Base-by-base conservation (phyloP, 169 alveolate genomes). In the Eimeria maxima region DNA sequence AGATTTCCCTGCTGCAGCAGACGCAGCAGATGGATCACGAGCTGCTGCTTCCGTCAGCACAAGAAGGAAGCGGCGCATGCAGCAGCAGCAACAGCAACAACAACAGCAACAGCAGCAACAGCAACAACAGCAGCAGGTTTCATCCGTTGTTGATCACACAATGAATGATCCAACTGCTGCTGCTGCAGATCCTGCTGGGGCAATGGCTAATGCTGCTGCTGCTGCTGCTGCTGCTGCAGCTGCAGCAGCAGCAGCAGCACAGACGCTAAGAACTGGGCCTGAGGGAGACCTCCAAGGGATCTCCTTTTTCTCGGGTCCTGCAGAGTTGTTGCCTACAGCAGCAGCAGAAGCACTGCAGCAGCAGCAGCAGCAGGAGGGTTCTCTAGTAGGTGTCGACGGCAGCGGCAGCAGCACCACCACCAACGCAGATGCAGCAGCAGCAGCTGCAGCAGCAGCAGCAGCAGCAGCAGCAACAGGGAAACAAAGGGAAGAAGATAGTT, bases 281-380 rank as follows among this genome's bases (percentile, higher is more conserved):
- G 88, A 45, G 88, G 88, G 65, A 29, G 33, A 27, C 88, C 27
- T 45, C 7, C 65, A 78, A 18, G 63, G 53, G 33, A 45, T 78
- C 10, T 38, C 88, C 14, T 78, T 20, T 29, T 42, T 45, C 63
- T 7, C 57, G 27, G 88, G 63, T 3, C 65, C 88, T 4, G 42
- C 88, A 11, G 88, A 78, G 88, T 45, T 78, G 67, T 63, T 78
- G 88, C 88, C 88, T 3, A 78, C 83, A 73, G 45, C 83, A 78
- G 88, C 88, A 78, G 88, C 88, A 50, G 57, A 50, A 50, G 57
- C 57, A 11, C 57, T 50, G 57, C 57, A 50, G 57, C 57, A 50
- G 57, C 57, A 50, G 57, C 57, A 50, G 57, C 57, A 50, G 57
- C 57, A 50, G 57, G 18, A 50, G 57, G 57, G 57, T 11, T 50